Evolutionary conservation across 768 basidiomycete genomes (phyloP).

Genomic region (Ramaria sp.): DNA sequence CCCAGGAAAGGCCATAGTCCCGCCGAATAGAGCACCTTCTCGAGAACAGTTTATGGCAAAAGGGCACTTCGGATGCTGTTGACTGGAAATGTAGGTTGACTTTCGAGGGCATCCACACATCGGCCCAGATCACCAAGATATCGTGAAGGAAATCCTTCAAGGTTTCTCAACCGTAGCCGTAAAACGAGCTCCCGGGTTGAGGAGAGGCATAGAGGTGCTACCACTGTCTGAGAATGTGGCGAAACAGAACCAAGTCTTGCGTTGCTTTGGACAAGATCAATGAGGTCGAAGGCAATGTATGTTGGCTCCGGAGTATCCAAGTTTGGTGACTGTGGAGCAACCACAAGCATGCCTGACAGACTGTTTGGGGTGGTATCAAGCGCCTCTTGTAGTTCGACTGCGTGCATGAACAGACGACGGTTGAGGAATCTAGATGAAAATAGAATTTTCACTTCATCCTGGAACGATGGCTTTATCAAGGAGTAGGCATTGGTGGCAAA

Average conservation of each 20-base stretch:
- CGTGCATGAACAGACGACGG: no score
- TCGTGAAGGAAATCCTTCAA: background rate
- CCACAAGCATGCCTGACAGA: no score
- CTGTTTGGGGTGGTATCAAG: no score
- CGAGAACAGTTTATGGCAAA: constrained; percentile 11
- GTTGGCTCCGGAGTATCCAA: background rate
- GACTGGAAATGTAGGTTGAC: no score
- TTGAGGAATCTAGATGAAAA: no score
- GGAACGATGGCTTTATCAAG: no score
- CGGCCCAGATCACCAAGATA: background rate
- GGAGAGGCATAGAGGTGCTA: background rate
- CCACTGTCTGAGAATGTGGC: background rate
- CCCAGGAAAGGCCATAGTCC: constrained; percentile 32
- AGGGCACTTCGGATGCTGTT: no score
- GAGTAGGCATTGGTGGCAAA: no score
- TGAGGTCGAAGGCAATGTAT: background rate
- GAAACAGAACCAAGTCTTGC: background rate
- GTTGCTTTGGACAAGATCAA: background rate
- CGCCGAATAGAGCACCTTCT: constrained; percentile 10
- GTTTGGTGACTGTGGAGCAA: background rate
- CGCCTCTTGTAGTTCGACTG: no score
- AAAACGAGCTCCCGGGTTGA: background rate
- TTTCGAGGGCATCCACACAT: background rate
- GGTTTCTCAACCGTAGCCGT: background rate
- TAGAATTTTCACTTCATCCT: no score